Evolutionary conservation across 441 rosid genomes (phyloP).

Genomic region (Eruca vesicaria): DNA sequence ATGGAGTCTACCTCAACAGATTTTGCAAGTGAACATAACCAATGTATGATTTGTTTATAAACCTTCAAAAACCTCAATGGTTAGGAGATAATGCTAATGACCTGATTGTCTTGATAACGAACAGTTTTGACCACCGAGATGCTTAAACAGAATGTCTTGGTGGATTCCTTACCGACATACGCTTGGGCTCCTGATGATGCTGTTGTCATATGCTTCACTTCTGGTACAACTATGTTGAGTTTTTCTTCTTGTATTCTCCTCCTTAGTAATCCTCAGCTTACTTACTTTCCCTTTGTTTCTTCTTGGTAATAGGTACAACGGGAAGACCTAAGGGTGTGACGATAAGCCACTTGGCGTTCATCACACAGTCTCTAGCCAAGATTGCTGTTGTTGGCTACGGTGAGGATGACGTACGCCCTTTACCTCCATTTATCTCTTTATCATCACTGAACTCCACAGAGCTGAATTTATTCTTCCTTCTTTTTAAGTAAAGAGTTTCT

Average conservation of each 20-base stretch:
- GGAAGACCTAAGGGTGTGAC: conserved; percentile 87
- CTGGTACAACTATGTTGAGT: conserved; percentile 42
- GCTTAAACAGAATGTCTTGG: conserved; percentile 30
- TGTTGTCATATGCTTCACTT: conserved; percentile 79
- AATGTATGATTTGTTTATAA: conserved; percentile 31
- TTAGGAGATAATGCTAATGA: background rate
- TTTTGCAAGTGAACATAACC: conserved; percentile 21
- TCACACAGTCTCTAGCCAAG: conserved; percentile 83
- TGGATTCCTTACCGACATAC: conserved; percentile 30
- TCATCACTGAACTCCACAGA: background rate
- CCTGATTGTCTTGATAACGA: conserved; percentile 19
- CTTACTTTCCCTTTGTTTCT: background rate
- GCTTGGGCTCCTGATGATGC: conserved; percentile 76
- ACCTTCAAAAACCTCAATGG: background rate
- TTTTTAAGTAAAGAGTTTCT: too few relatives aligned
- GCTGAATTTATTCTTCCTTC: background rate
- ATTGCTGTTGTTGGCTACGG: conserved; percentile 70
- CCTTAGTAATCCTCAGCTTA: background rate
- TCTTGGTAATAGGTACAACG: conserved; percentile 65
- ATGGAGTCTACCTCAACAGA: conserved; percentile 40
- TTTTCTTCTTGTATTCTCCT: background rate
- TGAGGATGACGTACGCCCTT: conserved; percentile 77
- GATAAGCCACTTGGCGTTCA: conserved; percentile 73
- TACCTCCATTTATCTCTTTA: conserved; percentile 14
- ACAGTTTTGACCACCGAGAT: conserved; percentile 51